Base-by-base conservation (phyloP, 148 eudicot genomes). In the Chenopodium berlandieri region DNA sequence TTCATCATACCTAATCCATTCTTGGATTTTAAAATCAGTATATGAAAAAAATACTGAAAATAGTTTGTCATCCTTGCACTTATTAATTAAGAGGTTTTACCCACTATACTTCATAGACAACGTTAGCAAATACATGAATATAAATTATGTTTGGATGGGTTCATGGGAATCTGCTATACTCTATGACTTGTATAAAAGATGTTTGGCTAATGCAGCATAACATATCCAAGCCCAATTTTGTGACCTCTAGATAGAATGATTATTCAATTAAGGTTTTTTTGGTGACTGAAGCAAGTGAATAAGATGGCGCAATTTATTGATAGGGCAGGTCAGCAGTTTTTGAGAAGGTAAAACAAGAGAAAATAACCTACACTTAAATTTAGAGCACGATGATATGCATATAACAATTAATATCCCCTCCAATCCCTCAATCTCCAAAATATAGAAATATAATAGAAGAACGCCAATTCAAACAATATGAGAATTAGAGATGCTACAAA, bases 401-500 rank as follows among this genome's bases (percentile, higher is more conserved):
- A 62, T 62, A 62, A 22, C 25, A n/a, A 62, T 5, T 3, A 62
- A 5, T 66, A 12, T 19, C 70, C 34, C 14, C 17, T n/a, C 27
- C 31, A 31, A 64, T 8, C 54, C 54, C 54, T 13, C 54, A 50
- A 50, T 14, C 14, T 50, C 54, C 54, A 50, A 12, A 50, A 50
- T 2, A 50, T 9, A 50, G 54, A 50, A 50, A 50, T 9, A 48
- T 4, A 20, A 64, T 14, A 4, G 46, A 22, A 34, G 46, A 34
- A 72, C 22, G 2, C 75, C 60, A 46, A 73, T 56, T 66, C 25
- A 19, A 32, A 50, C 12, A 25, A 77, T 67, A 9, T 30, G 1
- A 83, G 25, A 48, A 25, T 32, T 54, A 64, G 60, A 81, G 64
- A 19, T 20, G 58, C 46, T 83, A 84, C 84, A 62, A 48, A 91